These are phyloP conservation scores for Neurospora africana DNA, from an alignment of 495 filamentous ascomycete species.

Conservation along the genomic window DNA sequence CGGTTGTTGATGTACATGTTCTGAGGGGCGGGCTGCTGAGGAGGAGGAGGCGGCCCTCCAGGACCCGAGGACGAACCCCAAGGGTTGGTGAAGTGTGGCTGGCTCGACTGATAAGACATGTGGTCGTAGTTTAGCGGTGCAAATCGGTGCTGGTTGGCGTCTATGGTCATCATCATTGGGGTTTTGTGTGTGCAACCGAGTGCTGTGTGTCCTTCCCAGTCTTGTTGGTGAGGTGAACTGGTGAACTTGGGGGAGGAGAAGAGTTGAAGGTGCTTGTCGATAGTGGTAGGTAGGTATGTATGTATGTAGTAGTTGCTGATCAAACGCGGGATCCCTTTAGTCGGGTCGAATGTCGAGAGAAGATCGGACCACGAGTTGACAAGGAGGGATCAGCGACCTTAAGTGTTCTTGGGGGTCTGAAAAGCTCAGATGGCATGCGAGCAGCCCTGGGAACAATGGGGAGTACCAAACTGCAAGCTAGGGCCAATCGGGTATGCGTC, in stretches of 20 bases:
- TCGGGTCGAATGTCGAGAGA: conserved; percentile 20
- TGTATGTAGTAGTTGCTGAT: conserved; percentile 32
- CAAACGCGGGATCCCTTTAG: conserved; percentile 39
- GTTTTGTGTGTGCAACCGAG: conserved; percentile 6
- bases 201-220: conserved; percentile 5
- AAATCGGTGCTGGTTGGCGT: conserved; percentile 72
- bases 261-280: conserved; percentile 12
- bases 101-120: conserved; percentile 46
- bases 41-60: conserved; percentile 8
- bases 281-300: conserved; percentile 16
- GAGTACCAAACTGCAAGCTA: conserved; percentile 14
- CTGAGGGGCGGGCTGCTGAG: conserved; percentile 34
- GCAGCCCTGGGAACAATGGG: conserved; percentile 17
- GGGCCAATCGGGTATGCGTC: conserved; percentile 31
- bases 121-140: conserved; percentile 73
- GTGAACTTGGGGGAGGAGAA: background rate
- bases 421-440: conserved; percentile 27
- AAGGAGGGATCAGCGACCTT: conserved; percentile 70
- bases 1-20: conserved; percentile 42
- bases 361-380: conserved; percentile 32
- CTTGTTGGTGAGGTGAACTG: conserved; percentile 8
- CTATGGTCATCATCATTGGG: conserved; percentile 78
- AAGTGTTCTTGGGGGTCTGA: conserved; percentile 46
- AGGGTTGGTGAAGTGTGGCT: conserved; percentile 87
- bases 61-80: conserved; percentile 50